Percentiles rank a stretch among this genome's conserved stretches.
phyloP scores from a whole-genome alignment of 805 yeast genomes.

The Wickerhamomyces alni region DNA sequence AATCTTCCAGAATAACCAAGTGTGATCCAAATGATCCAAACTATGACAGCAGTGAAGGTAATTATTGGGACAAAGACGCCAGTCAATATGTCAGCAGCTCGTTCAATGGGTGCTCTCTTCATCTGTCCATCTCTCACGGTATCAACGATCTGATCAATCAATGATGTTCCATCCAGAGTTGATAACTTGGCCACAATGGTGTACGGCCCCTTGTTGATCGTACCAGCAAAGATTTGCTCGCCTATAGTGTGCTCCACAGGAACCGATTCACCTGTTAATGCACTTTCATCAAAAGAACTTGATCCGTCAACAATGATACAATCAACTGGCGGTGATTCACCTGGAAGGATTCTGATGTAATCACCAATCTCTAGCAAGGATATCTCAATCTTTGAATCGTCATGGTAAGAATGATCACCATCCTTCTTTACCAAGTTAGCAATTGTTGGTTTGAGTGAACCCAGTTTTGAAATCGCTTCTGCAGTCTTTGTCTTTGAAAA shows the following conservation, averaged over 20 bases:
- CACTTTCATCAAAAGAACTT: conserved; percentile 53
- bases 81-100: conserved; percentile 61
- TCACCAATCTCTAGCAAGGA: conserved; percentile 49
- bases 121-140: conserved; percentile 71
- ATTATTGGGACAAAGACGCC: conserved; percentile 72
- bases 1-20: conserved; percentile 49
- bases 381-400: conserved; percentile 32
- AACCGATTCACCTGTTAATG: conserved; percentile 54
- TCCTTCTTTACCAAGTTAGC: conserved; percentile 38
- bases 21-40: conserved; percentile 66
- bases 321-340: conserved; percentile 58
- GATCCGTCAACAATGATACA: conserved; percentile 43
- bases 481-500: conserved; percentile 64
- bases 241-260: conserved; percentile 55
- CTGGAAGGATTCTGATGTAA: conserved; percentile 40
- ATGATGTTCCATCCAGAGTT: conserved; percentile 56
- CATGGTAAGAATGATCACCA: conserved; percentile 12
- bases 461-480: conserved; percentile 50
- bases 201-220: conserved; percentile 54
- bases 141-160: conserved; percentile 62
- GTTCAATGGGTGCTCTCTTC: conserved; percentile 67
- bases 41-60: conserved; percentile 48
- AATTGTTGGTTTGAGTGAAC: conserved; percentile 41
- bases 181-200: conserved; percentile 49
- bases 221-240: conserved; percentile 68